A percentile compares a stretch with the other conserved stretches of the same genome.
phyloP scores from a whole-genome alignment of 495 filamentous ascomycete species.

The Cetradonia linearis region DNA sequence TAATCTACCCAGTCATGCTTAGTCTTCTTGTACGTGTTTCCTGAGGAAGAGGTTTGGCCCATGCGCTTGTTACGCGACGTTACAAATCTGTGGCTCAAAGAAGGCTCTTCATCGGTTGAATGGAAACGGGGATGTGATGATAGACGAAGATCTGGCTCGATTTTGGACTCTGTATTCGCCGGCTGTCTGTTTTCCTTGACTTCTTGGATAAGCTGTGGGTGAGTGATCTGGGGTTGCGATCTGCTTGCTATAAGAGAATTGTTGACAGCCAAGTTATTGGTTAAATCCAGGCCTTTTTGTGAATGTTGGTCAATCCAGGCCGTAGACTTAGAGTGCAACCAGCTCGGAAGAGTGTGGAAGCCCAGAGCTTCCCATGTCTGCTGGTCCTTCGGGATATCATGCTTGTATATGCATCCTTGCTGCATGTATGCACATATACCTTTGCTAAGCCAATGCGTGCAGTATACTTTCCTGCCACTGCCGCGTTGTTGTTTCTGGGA shows the following conservation, averaged over 20 bases:
- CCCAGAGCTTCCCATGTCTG: background rate
- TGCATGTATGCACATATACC: conserved; percentile 67
- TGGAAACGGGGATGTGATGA: background rate
- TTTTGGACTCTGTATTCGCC: background rate
- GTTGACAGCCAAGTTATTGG: background rate
- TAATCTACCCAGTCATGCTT: background rate
- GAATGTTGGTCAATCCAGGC: background rate
- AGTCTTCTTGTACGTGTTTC: background rate
- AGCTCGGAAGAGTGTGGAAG: background rate
- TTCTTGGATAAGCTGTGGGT: background rate
- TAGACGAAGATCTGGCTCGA: background rate
- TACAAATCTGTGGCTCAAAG: background rate
- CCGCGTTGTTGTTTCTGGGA: background rate
- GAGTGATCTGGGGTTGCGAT: background rate
- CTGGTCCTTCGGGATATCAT: conserved; percentile 26
- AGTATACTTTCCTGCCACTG: conserved; percentile 57
- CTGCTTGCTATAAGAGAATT: background rate
- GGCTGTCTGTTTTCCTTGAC: background rate
- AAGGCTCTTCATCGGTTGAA: background rate
- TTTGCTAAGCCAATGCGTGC: conserved; percentile 76
- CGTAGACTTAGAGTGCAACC: background rate
- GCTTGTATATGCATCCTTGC: conserved; percentile 47
- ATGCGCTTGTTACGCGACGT: background rate
- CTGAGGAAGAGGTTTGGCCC: background rate
- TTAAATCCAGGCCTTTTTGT: background rate